Evolutionary conservation across 163 green algal genomes (phyloP).

Genomic region (Scenedesmus sp.): DNA sequence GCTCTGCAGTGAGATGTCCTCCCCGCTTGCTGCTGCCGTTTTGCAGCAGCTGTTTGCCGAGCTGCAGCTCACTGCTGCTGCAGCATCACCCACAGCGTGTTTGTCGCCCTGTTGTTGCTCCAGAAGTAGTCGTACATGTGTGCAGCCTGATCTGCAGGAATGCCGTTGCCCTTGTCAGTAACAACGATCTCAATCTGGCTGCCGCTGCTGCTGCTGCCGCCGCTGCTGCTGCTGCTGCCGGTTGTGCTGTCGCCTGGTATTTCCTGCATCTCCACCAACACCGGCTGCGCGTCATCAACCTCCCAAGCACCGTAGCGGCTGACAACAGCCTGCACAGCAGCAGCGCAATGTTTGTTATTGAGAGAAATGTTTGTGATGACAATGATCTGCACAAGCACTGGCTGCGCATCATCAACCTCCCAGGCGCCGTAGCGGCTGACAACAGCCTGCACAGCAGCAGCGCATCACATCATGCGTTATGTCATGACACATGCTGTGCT

Average conservation of each 20-base stretch:
- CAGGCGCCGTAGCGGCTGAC: slow-evolving; percentile 51
- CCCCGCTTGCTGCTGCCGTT: too few species aligned
- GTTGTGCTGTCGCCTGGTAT: background rate
- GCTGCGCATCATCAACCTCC: slow-evolving; percentile 62
- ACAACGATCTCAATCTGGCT: slow-evolving; percentile 29
- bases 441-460: slow-evolving; percentile 38
- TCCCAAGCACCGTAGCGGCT: slow-evolving; percentile 56
- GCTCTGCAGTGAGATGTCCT: too few species aligned
- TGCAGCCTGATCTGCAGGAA: slow-evolving; percentile 19
- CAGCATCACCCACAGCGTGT: slow-evolving; percentile 5
- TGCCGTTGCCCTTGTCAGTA: slow-evolving; percentile 54
- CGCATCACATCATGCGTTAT: background rate
- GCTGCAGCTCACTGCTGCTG: background rate
- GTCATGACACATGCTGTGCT: background rate
- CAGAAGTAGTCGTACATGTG: slow-evolving; percentile 55
- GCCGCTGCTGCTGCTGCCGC: background rate
- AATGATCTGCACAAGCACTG: slow-evolving; percentile 31
- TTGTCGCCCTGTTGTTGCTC: slow-evolving; percentile 36
- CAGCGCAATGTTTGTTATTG: background rate
- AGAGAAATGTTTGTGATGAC: too few species aligned
- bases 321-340: slow-evolving; percentile 42
- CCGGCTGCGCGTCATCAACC: slow-evolving; percentile 58
- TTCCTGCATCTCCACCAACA: background rate
- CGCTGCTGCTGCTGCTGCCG: background rate
- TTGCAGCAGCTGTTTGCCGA: too few species aligned